Base-by-base conservation (phyloP, 2,329 filamentous ascomycete genomes). In the Trichoderma pleuroti region DNA sequence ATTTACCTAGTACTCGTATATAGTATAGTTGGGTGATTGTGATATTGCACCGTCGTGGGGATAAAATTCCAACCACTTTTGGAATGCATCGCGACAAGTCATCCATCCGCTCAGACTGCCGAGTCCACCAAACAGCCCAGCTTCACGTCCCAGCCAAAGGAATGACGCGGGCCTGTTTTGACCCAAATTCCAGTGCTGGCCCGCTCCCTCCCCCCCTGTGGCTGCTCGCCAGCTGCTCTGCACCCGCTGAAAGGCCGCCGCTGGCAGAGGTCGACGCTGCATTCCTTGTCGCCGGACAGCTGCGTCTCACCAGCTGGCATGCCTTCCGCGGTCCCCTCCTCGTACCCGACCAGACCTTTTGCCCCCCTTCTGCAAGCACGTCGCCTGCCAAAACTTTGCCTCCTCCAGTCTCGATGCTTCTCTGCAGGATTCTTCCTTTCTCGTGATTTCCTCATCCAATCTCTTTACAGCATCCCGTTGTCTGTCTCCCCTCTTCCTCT, bases 251-350 rank as follows among this genome's bases (percentile, higher is more conserved):
- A 69, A 9, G 24, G 21, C 68, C 68, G 73, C 72, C 72, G 73
- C 70, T 62, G 68, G 69, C 59, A 64, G 60, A 65, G 34, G 71
- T 64, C 68, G 74, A 72, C 68, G 72, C 73, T 75, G 70, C 73
- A 75, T 75, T 75, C 74, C 73, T 73, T 56, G 56, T 36, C 49
- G 52, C 16, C 60, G 34, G 21, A 71, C 56, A 62, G 42, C 54
- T 42, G 68, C 28, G 61, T 46, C 59, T 54, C 32, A 63, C 52
- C 57, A 67, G 54, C 63, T 62, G 54, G 70, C 70, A 71, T 61
- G 64, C 62, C 59, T 66, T 66, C 39, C 69, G 36, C 56, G 49
- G 54, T 66, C 39, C 69, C 54, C 49, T 49, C 59, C 34, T 46
- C 34, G 46, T 57, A 57, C 14, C 30, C 32, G 56, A 21, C 49